phyloP scores from a whole-genome alignment of 306 rosid species.

The Herpetospermum pedunculosum region DNA sequence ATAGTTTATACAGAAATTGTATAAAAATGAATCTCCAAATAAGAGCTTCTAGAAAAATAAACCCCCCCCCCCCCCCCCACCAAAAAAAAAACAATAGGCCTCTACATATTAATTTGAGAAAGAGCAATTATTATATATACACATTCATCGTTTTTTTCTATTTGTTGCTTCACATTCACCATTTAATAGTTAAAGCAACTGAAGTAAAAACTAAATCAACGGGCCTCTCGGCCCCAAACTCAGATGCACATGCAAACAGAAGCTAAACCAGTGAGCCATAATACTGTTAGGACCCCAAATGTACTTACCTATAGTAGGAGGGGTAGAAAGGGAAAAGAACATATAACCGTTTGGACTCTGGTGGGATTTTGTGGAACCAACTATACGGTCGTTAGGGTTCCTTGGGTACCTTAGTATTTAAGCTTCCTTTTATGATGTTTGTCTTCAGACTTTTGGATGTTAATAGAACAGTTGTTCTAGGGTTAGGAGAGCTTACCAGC shows the following conservation, averaged over 20 bases:
- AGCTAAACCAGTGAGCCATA: not conserved
- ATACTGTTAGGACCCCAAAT: too few species aligned
- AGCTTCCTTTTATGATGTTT: too few species aligned
- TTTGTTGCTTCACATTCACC: not conserved
- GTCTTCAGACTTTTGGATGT: too few species aligned
- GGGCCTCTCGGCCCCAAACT: not conserved
- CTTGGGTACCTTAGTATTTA: too few species aligned
- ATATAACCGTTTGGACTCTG: too few species aligned
- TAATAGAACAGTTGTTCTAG: too few species aligned
- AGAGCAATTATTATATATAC: not conserved
- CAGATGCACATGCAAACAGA: not conserved
- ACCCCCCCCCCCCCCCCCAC: too few species aligned
- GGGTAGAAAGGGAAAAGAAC: too few species aligned
- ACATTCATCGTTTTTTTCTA: not conserved
- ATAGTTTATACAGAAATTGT: not conserved
- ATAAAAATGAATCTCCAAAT: not conserved
- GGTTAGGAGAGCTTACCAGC: too few species aligned
- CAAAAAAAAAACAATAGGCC: not conserved
- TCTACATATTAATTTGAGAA: not conserved
- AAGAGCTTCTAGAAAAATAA: not conserved
- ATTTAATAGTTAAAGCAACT: not conserved
- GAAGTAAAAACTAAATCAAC: not conserved
- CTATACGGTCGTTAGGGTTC: too few species aligned
- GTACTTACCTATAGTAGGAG: too few species aligned
- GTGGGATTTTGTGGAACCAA: too few species aligned